Conservation (phyloP, 2,329 filamentous ascomycete species). For the Pyrenophora graminea region DNA sequence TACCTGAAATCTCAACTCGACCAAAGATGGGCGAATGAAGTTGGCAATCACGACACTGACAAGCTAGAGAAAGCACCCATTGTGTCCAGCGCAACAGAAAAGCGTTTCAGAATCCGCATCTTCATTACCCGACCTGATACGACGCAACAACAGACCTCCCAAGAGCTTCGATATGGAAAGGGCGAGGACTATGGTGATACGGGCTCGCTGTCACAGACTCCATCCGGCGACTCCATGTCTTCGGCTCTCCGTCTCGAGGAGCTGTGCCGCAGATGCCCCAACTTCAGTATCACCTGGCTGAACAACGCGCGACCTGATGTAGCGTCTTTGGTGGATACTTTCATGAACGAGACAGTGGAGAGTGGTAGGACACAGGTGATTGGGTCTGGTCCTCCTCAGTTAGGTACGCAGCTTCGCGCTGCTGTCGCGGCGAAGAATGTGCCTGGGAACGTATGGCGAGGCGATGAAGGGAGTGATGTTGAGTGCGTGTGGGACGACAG, state of each 20-base stretch:
- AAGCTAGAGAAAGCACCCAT: slow-evolving; percentile 4
- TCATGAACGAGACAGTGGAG: slow-evolving; percentile 7
- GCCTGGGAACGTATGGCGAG: slow-evolving; percentile 4
- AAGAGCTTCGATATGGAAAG: background rate
- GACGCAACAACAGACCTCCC: background rate
- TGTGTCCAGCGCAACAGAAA: background rate
- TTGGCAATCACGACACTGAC: background rate
- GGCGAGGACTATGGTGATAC: background rate
- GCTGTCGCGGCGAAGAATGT: slow-evolving; percentile 10
- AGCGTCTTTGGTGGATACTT: background rate
- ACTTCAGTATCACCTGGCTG: slow-evolving; percentile 8
- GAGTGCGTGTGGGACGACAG: slow-evolving; percentile 12
- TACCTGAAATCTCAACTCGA: slow-evolving; percentile 4
- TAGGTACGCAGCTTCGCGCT: slow-evolving; percentile 5
- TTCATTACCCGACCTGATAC: slow-evolving; percentile 4
- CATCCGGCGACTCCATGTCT: background rate
- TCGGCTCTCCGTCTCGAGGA: slow-evolving; percentile 1
- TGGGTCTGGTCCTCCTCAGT: background rate
- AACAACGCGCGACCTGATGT: slow-evolving; percentile 6
- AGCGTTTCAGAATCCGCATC: slow-evolving; percentile 8
- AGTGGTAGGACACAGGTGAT: slow-evolving; percentile 3
- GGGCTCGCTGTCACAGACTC: background rate
- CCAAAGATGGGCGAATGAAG: background rate
- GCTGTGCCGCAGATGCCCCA: background rate
- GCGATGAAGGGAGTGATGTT: slow-evolving; percentile 4